Base-by-base conservation (phyloP, 306 rosid genomes). In the Calophaca sinica region DNA sequence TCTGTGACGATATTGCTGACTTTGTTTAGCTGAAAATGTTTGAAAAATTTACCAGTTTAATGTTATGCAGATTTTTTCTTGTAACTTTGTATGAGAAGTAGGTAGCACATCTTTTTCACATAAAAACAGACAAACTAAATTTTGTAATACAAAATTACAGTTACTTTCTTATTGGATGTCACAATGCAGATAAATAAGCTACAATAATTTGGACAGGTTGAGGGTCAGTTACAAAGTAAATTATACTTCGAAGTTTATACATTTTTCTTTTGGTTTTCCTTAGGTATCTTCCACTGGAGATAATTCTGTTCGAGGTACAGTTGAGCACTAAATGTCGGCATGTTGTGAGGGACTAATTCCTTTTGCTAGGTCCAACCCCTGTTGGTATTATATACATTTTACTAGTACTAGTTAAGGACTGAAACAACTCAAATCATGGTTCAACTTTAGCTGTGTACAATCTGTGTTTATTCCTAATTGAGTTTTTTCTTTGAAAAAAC, bases 11-110 rank as follows among this genome's bases (percentile, higher is more conserved):
- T 54, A 72, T 26, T 42, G 10, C n/a, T 70, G 39, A 29, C 5
- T 63, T 74, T 75, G 15, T 49, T 64, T 29, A 29, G 73, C 44
- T 59, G 62, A 61, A 70, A 49, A 12, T 42, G n/a, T 6, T 33
- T 12, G 3, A 9, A 41, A 5, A 39, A 52, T 32, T 61, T 53
- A 45, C 45, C 39, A 36, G 31, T 62, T 63, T 35, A 5, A 20
- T 70, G 20, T 52, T 33, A 2, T 14, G 20, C n/a, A n/a, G 32
- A 61, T 14, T 13, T 8, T 44, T 20, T 60, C 5, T 70, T 49
- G 46, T 52, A 7, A 35, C 20, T 63, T 36, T 36, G 52, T 7
- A 12, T 36, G 5, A 28, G 4, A 49, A 35, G 6, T 32, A 46
- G 15, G 69, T 32, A 14, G 26, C 48, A 13, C 60, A 44, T 45